phyloP scores from a whole-genome alignment of 306 rosid species.

The Cicer pinnatifidum region DNA sequence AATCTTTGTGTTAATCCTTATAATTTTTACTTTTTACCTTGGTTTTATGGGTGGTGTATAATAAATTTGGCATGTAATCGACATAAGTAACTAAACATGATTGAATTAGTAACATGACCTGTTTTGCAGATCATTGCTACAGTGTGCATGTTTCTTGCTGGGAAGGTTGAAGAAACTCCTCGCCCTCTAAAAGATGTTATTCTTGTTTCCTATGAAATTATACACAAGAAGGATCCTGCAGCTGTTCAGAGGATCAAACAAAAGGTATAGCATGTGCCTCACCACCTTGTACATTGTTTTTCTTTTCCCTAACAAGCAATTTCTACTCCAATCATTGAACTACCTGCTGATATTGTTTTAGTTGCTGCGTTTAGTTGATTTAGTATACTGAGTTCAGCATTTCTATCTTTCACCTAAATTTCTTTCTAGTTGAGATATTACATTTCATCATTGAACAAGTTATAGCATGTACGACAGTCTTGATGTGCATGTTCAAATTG shows the following conservation, averaged over 20 bases:
- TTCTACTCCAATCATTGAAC: not conserved
- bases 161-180: slow-evolving; percentile 1
- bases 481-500: slow-evolving; percentile 13
- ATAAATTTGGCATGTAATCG: slow-evolving; percentile 9
- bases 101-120: not conserved
- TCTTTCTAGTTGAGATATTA: not conserved
- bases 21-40: not conserved
- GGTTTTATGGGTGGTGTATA: not conserved
- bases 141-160: slow-evolving; percentile 10
- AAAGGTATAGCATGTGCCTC: slow-evolving; percentile 59
- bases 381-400: not conserved
- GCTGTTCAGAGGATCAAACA: slow-evolving; percentile 86
- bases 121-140: slow-evolving; percentile 32
- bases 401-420: slow-evolving; percentile 16
- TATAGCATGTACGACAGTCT: not conserved
- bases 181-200: slow-evolving; percentile 67
- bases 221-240: slow-evolving; percentile 85
- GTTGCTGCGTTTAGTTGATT: not conserved
- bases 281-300: not conserved
- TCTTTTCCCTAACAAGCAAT: not conserved
- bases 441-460: not conserved
- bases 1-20: not conserved
- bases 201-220: slow-evolving; percentile 84
- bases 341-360: not conserved
- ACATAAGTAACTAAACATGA: slow-evolving; percentile 43